Percentiles rank a stretch among this genome's conserved stretches.
Evolutionary conservation across 2,329 filamentous ascomycete genomes (phyloP).

Genomic region (Apiospora marii): DNA sequence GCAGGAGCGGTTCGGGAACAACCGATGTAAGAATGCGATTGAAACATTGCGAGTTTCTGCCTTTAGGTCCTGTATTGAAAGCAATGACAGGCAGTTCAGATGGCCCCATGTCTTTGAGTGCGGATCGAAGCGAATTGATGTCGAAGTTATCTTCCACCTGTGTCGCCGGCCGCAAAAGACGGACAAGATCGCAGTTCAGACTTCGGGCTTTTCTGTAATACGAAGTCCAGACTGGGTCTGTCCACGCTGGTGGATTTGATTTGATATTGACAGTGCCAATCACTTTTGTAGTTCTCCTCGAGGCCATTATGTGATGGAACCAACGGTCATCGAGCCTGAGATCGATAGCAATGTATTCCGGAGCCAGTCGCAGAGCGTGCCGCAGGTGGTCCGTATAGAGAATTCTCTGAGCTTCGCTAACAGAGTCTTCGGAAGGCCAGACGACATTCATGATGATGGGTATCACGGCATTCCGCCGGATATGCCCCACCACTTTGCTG

Average conservation of each 20-base stretch:
- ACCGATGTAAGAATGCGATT: conserved; percentile 72
- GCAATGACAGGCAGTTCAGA: conserved; percentile 63
- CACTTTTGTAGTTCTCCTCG: conserved; percentile 65
- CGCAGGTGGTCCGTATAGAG: conserved; percentile 64
- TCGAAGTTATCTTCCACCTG: conserved; percentile 70
- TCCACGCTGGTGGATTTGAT: conserved; percentile 60
- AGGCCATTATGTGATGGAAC: conserved; percentile 57
- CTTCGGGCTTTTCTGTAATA: conserved; percentile 65
- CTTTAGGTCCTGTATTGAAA: conserved; percentile 70
- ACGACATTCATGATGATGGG: conserved; percentile 64
- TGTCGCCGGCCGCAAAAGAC: conserved; percentile 64
- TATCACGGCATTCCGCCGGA: conserved; percentile 69
- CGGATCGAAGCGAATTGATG: conserved; percentile 62
- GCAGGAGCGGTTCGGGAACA: conserved; percentile 50
- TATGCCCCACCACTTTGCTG: conserved; percentile 64
- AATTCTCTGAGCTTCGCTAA: conserved; percentile 36
- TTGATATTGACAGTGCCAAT: conserved; percentile 63
- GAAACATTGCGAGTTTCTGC: conserved; percentile 71
- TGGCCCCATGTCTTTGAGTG: conserved; percentile 52
- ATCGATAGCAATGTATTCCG: conserved; percentile 70
- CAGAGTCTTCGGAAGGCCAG: conserved; percentile 39
- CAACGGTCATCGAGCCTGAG: conserved; percentile 61
- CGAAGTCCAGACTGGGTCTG: conserved; percentile 59
- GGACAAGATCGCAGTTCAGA: conserved; percentile 68
- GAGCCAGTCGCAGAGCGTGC: conserved; percentile 67